Conservation (phyloP, 441 rosid genomes). For the Erodium texanum region DNA sequence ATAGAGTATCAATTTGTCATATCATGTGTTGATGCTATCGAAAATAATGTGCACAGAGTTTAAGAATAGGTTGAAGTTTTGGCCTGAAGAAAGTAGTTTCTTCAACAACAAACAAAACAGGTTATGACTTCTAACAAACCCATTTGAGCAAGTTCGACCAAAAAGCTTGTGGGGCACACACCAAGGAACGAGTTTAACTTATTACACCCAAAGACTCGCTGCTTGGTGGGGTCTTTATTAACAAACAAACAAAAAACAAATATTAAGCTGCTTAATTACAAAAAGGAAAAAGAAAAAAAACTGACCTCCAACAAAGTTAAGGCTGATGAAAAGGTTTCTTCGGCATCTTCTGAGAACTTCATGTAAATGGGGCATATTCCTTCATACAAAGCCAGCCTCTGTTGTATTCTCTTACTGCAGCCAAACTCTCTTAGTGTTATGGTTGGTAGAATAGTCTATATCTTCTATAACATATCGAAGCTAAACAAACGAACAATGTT, state of each 20-base stretch:
- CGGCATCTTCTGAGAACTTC: conserved; percentile 87
- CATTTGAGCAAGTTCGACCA: not conserved
- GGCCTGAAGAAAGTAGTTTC: too few relatives aligned
- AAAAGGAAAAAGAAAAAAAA: too few relatives aligned
- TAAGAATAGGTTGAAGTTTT: too few relatives aligned
- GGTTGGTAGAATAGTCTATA: not conserved
- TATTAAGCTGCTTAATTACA: not conserved
- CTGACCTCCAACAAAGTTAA: conserved; percentile 59
- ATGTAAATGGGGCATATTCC: conserved; percentile 86
- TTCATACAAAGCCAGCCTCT: conserved; percentile 81
- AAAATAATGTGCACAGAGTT: too few relatives aligned
- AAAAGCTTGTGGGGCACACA: not conserved
- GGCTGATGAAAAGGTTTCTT: conserved; percentile 73
- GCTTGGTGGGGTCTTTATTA: not conserved
- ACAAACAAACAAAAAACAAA: not conserved
- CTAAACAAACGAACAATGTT: not conserved
- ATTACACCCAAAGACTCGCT: not conserved
- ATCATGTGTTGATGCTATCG: too few relatives aligned
- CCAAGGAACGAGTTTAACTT: not conserved
- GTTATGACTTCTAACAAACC: too few relatives aligned
- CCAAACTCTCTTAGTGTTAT: not conserved
- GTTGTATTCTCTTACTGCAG: conserved; percentile 74
- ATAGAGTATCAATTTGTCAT: too few relatives aligned
- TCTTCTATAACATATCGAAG: not conserved
- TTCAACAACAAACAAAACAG: too few relatives aligned